These are phyloP conservation scores for Capsicum pubescens DNA, from an alignment of 257 asterid genomes.

Conservation along the genomic window DNA sequence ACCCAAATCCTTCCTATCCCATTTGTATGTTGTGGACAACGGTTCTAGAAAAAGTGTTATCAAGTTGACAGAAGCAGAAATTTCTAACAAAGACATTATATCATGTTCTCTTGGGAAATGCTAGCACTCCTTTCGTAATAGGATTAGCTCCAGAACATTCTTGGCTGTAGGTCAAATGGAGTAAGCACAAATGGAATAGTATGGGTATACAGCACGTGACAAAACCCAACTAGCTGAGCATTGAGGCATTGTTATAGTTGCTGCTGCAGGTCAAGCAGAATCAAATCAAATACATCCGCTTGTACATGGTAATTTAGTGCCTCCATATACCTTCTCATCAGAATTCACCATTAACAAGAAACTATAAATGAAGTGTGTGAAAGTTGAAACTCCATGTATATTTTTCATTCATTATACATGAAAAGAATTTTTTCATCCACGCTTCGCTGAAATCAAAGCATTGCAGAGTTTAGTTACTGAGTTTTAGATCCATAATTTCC, in stretches of 20 bases:
- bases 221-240: neutral
- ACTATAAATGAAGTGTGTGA: neutral
- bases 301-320: constrained; percentile 14
- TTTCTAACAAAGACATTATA: constrained; percentile 6
- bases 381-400: neutral
- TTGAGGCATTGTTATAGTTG: neutral
- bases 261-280: constrained; percentile 7
- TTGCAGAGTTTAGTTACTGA: neutral
- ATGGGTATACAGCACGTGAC: neutral
- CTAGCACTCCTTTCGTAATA: neutral
- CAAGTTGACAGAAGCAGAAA: neutral
- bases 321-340: neutral
- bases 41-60: neutral
- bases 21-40: neutral
- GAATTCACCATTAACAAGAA: neutral
- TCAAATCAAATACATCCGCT: neutral
- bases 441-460: neutral
- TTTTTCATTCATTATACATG: neutral
- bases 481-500: neutral
- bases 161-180: constrained; percentile 10
- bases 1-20: constrained; percentile 11
- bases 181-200: neutral
- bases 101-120: neutral
- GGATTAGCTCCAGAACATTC: neutral
- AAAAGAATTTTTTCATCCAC: neutral